Percentiles rank a stretch among this genome's conserved stretches.
Evolutionary conservation across 2,329 filamentous ascomycete genomes (phyloP).

Genomic region (Pseudogymnoascus sp.): DNA sequence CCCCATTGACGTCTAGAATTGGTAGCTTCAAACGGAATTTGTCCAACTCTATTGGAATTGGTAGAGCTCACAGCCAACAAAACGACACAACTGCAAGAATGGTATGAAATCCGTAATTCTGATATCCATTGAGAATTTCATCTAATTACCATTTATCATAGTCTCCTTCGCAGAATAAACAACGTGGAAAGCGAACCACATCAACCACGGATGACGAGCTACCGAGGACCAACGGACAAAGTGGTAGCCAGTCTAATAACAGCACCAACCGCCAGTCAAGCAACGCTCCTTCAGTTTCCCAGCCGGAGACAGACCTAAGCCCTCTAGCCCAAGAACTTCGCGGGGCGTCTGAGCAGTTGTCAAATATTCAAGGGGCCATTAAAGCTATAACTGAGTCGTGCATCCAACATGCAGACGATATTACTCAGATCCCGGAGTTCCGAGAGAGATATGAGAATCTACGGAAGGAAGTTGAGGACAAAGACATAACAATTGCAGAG

Average conservation of each 20-base stretch:
- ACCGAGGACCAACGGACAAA: background rate
- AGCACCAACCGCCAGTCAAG: background rate
- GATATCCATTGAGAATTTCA: background rate
- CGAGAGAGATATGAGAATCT: background rate
- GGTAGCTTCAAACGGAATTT: background rate
- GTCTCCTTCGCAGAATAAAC: background rate
- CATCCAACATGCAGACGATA: background rate
- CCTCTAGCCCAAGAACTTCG: background rate
- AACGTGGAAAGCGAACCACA: background rate
- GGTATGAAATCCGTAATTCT: background rate
- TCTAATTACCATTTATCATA: background rate
- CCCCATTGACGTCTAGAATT: background rate
- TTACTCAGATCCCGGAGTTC: background rate
- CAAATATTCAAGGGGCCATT: background rate
- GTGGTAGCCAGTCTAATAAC: background rate
- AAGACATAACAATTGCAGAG: background rate
- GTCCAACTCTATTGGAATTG: background rate
- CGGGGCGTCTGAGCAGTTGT: background rate
- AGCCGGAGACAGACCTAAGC: background rate
- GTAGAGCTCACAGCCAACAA: background rate
- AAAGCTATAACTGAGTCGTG: background rate
- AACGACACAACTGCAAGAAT: background rate
- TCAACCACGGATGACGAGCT: background rate
- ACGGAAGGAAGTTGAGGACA: background rate
- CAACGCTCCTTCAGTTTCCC: background rate